These are phyloP conservation scores for Raphidocelis subcapitata DNA, from an alignment of 139 green algal genomes.

Conservation along the genomic window DNA sequence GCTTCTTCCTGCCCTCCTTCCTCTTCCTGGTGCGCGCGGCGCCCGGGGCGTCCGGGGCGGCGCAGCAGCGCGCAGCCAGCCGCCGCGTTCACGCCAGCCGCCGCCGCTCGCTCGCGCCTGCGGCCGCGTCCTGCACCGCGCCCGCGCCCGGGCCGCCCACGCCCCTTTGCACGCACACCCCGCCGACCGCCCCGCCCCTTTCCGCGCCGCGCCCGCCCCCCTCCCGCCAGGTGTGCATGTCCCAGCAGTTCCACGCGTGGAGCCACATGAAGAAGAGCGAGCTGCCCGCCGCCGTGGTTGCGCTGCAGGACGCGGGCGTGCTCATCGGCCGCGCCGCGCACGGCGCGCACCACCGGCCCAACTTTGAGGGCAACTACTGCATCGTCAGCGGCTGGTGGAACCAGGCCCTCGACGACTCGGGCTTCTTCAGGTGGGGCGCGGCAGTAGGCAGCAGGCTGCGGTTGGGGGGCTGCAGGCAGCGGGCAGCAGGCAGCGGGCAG, in stretches of 20 bases:
- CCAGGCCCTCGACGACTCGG: slow-evolving; percentile 68
- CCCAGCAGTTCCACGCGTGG: slow-evolving; percentile 98
- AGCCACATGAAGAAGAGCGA: slow-evolving; percentile 89
- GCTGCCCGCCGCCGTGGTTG: slow-evolving; percentile 69
- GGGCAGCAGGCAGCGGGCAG: too few species aligned
- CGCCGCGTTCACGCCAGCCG: too few species aligned
- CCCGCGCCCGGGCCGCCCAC: too few species aligned
- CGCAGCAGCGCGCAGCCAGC: too few species aligned
- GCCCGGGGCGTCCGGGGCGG: too few species aligned
- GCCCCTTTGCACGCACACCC: too few species aligned
- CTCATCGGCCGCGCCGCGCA: slow-evolving; percentile 83
- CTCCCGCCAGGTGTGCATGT: slow-evolving; percentile 72
- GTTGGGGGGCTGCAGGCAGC: too few species aligned
- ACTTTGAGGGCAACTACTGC: slow-evolving; percentile 95
- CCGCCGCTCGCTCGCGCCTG: too few species aligned
- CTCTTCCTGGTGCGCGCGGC: slow-evolving; percentile 37
- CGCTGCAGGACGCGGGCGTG: slow-evolving; percentile 80
- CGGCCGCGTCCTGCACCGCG: too few species aligned
- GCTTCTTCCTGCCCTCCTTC: slow-evolving; percentile 74
- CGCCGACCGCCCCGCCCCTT: background rate
- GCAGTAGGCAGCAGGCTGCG: too few species aligned
- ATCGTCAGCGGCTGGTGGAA: slow-evolving; percentile 97
- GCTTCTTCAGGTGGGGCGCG: slow-evolving; percentile 60
- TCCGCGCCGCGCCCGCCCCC: background rate
- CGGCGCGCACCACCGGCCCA: slow-evolving; percentile 89